These are phyloP conservation scores for Diversispora epigaea DNA, from an alignment of 192 early-diverging fungal genomes.

Conservation along the genomic window DNA sequence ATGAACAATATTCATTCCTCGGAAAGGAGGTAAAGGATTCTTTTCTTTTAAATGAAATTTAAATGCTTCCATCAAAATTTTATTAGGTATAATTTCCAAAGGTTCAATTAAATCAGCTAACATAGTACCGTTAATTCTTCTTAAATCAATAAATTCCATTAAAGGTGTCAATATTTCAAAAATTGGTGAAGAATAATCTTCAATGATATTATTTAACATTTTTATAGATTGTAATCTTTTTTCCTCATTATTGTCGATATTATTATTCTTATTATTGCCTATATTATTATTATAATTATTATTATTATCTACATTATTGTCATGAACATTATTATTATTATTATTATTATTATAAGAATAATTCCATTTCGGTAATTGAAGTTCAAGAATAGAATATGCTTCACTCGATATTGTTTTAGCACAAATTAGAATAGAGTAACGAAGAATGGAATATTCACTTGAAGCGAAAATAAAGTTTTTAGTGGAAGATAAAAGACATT, in stretches of 20 bases:
- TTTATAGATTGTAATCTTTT: too few species aligned
- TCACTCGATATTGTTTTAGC: conserved; percentile 1
- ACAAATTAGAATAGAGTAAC: not conserved
- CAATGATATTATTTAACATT: too few species aligned
- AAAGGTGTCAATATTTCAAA: too few species aligned
- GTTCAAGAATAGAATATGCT: not conserved
- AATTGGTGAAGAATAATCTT: too few species aligned
- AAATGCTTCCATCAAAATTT: not conserved
- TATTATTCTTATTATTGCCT: too few species aligned
- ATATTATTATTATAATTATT: too few species aligned
- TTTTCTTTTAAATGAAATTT: conserved; percentile 7
- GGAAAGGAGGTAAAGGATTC: conserved; percentile 3
- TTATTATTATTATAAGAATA: too few species aligned
- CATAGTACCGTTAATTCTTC: not conserved
- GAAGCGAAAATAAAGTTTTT: conserved; percentile 6
- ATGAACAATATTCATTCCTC: not conserved
- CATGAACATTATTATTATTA: too few species aligned
- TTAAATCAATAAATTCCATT: conserved; percentile 5
- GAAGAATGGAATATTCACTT: not conserved
- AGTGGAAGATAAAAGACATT: conserved; percentile 1
- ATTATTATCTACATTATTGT: too few species aligned
- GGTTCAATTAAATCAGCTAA: conserved; percentile 13
- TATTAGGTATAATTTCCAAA: not conserved
- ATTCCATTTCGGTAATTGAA: not conserved
- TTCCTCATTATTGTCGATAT: too few species aligned